Evolutionary conservation across 441 rosid genomes (phyloP).

Genomic region (Pelargonium exstipulatum): DNA sequence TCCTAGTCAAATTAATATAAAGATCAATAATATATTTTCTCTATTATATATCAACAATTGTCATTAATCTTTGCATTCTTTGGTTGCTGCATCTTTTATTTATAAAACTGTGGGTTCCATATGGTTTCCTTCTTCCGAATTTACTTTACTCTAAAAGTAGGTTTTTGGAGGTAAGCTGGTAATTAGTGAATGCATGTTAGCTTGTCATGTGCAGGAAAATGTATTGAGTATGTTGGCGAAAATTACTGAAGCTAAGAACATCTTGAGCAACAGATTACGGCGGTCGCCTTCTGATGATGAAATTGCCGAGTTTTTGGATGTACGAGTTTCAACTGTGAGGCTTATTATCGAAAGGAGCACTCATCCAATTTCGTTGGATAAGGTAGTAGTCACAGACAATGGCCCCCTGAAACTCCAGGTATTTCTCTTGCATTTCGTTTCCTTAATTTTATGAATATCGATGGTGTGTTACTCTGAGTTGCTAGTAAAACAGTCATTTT

Average conservation of each 20-base stretch:
- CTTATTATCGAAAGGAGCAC: conserved; percentile 31
- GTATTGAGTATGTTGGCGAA: conserved; percentile 35
- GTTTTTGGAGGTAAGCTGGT: conserved; percentile 32
- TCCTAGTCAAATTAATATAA: too few species aligned
- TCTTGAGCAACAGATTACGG: conserved; percentile 27
- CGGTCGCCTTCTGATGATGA: conserved; percentile 37
- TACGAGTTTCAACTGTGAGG: conserved; percentile 42
- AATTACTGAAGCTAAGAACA: conserved; percentile 41
- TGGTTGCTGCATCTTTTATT: too few species aligned
- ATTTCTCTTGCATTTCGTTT: not conserved
- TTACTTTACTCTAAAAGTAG: not conserved
- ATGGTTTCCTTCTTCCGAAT: not conserved
- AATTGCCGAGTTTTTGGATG: conserved; percentile 41
- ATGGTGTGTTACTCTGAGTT: not conserved
- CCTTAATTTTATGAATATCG: not conserved
- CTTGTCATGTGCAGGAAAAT: conserved; percentile 45
- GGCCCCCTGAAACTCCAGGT: conserved; percentile 50
- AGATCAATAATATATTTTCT: too few species aligned
- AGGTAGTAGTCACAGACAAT: conserved; percentile 23
- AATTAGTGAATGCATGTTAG: conserved; percentile 48
- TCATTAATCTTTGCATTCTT: too few species aligned
- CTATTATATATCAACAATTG: too few species aligned
- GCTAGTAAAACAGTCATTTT: too few species aligned
- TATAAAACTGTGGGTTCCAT: too few species aligned
- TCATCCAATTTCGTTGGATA: conserved; percentile 41